phyloP scores from a whole-genome alignment of 495 filamentous ascomycete genomes.

The Letharia lupina region DNA sequence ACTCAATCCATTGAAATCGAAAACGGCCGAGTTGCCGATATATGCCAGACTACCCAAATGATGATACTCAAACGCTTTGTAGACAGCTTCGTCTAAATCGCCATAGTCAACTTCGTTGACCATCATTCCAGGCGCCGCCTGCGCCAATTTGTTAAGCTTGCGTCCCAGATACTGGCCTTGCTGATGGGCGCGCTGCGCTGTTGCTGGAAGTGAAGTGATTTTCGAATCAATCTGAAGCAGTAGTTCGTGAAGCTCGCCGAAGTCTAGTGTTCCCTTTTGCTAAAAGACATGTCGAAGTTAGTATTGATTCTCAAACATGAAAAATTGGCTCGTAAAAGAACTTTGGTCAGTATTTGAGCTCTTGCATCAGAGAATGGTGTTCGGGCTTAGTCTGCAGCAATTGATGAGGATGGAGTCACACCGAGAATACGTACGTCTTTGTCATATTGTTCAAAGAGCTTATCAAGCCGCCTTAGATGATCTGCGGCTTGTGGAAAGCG shows the following conservation, averaged over 20 bases:
- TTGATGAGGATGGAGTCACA: not conserved
- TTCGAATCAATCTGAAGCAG: slow-evolving; percentile 86
- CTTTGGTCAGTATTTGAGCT: not conserved
- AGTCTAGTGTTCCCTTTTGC: slow-evolving; percentile 69
- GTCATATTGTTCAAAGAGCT: slow-evolving; percentile 85
- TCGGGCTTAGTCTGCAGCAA: not conserved
- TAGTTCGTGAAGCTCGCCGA: slow-evolving; percentile 81
- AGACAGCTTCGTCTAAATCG: slow-evolving; percentile 85
- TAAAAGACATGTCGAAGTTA: not conserved
- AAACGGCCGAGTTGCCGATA: slow-evolving; percentile 91
- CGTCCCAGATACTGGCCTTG: slow-evolving; percentile 89
- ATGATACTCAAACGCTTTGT: slow-evolving; percentile 91
- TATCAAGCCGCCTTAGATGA: slow-evolving; percentile 82
- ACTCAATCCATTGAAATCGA: slow-evolving; percentile 74
- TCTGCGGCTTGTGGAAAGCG: slow-evolving; percentile 89
- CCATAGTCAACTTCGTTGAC: slow-evolving; percentile 79
- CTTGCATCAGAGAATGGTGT: not conserved
- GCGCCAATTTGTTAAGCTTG: slow-evolving; percentile 89
- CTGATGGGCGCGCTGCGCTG: slow-evolving; percentile 95
- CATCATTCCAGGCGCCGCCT: slow-evolving; percentile 63
- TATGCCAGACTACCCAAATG: slow-evolving; percentile 92
- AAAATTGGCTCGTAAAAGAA: not conserved
- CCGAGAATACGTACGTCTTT: slow-evolving; percentile 57
- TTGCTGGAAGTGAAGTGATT: slow-evolving; percentile 75
- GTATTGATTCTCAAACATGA: not conserved